Base-by-base conservation (phyloP, 768 basidiomycete genomes). In the Leccinum subgranulosum region DNA sequence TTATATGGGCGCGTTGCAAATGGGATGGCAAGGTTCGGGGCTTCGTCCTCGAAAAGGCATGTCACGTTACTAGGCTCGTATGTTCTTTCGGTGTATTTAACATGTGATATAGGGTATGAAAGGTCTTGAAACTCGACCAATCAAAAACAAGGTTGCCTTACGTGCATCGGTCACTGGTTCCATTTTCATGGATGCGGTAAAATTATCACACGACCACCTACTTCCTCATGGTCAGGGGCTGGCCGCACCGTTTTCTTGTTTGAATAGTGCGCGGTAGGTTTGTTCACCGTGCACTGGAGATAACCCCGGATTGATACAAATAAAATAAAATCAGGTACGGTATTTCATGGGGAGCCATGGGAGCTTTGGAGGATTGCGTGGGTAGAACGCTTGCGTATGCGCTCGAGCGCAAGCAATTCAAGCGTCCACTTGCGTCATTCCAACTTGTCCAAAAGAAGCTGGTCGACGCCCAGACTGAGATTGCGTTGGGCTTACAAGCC, bases 391-490 rank as follows among this genome's bases (percentile, higher is more conserved):
- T 90, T 21, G 79, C 80, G 11, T 98, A 98, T 69, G 90, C 93
- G 10, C 82, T 97, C 33, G 92, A 97, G 68, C 83, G 95, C 15
- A 82, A 87, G 49, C 96, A 98, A 73, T 98, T 98, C 77, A 79
- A 84, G 23, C 85, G 88, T 36, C 94, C 94, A 0, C 78, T 98
- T 3, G 95, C 92, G 2, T 89, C 90, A 6, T 98, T 96, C 84
- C 96, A 98, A 73, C 86, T 98, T n/a, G 81, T 98, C 17, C 95
- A 98, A 72, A 96, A 96, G 84, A 98, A 98, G 74, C 81, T 98
- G 15, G 94, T 89, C 3, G 94, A 98, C 62, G 94, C 96, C 12
- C 88, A 94, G 61, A 91, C 87, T 2, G 93, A 97, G 66, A 83
- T 86, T 9, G 83, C 88, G 1, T 77, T 95, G 12, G 92, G 94